These are phyloP conservation scores for Xerocomellus intermedius DNA, from an alignment of 768 basidiomycete species.

Conservation along the genomic window DNA sequence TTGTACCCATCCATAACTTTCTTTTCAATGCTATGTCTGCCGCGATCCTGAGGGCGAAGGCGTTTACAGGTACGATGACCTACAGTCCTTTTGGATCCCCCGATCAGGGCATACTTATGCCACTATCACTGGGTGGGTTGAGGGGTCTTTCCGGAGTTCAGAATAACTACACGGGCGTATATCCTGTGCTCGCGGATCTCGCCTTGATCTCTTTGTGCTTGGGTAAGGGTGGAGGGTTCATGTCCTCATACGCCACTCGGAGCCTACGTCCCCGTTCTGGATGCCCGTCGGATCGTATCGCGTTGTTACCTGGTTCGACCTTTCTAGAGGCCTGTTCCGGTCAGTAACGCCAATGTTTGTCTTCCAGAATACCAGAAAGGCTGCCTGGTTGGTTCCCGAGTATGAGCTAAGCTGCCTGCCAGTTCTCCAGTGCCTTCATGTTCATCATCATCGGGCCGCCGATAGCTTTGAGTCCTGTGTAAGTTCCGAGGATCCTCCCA, in stretches of 20 bases:
- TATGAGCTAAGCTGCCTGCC: background rate
- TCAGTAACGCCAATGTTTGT: background rate
- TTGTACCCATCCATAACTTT: background rate
- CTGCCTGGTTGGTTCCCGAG: background rate
- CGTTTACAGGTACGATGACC: background rate
- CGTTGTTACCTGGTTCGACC: background rate
- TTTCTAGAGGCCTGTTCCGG: background rate
- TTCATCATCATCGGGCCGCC: background rate
- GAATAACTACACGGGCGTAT: background rate
- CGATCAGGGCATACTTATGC: background rate
- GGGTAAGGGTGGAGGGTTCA: background rate
- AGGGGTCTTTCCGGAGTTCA: background rate
- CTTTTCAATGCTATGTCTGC: background rate
- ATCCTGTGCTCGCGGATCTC: background rate
- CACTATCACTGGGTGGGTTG: background rate
- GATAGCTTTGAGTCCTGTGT: background rate
- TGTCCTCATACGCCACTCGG: no score
- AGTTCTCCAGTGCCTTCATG: background rate
- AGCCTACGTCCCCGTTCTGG: background rate
- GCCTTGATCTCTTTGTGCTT: background rate
- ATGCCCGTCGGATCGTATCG: background rate
- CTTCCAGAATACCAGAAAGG: background rate
- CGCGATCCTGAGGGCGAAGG: background rate
- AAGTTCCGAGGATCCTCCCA: background rate
- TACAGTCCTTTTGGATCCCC: background rate